These are phyloP conservation scores for Coniella lustricola DNA, from an alignment of 2,329 filamentous ascomycete genomes.

Conservation along the genomic window DNA sequence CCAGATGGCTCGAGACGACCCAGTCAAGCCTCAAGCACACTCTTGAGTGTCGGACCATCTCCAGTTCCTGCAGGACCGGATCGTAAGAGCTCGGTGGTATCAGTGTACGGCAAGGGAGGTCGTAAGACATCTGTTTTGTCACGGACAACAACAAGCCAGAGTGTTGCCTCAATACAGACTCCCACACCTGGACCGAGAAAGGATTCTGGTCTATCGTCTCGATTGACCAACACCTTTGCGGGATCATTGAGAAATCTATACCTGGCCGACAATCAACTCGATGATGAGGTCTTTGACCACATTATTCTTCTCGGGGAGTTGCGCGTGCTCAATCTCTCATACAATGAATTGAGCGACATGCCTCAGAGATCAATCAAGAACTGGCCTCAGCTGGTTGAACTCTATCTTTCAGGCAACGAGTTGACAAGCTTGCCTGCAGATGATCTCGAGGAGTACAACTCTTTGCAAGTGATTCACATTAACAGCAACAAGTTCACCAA, in stretches of 20 bases:
- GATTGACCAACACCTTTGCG: slow-evolving; percentile 79
- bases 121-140: slow-evolving; percentile 81
- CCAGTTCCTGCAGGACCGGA: slow-evolving; percentile 53
- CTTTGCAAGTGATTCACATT: slow-evolving; percentile 84
- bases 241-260: slow-evolving; percentile 77
- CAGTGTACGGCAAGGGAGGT: slow-evolving; percentile 69
- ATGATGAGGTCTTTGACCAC: slow-evolving; percentile 93
- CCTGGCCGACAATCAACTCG: slow-evolving; percentile 86
- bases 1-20: slow-evolving; percentile 58
- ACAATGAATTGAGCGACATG: slow-evolving; percentile 90
- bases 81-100: slow-evolving; percentile 79
- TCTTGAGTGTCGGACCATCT: slow-evolving; percentile 69
- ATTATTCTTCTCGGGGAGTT: slow-evolving; percentile 76
- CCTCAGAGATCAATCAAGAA: slow-evolving; percentile 80
- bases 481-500: slow-evolving; percentile 98
- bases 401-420: slow-evolving; percentile 94
- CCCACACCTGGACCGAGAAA: slow-evolving; percentile 59
- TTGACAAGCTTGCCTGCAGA: slow-evolving; percentile 86
- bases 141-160: slow-evolving; percentile 43
- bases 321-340: slow-evolving; percentile 84
- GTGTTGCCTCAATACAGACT: slow-evolving; percentile 38
- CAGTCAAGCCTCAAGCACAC: slow-evolving; percentile 74
- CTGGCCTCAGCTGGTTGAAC: slow-evolving; percentile 83
- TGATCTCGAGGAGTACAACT: slow-evolving; percentile 83
- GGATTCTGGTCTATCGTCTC: slow-evolving; percentile 78